Base-by-base conservation (phyloP, 177 flowering plant species). In the Vitis hybrid region DNA sequence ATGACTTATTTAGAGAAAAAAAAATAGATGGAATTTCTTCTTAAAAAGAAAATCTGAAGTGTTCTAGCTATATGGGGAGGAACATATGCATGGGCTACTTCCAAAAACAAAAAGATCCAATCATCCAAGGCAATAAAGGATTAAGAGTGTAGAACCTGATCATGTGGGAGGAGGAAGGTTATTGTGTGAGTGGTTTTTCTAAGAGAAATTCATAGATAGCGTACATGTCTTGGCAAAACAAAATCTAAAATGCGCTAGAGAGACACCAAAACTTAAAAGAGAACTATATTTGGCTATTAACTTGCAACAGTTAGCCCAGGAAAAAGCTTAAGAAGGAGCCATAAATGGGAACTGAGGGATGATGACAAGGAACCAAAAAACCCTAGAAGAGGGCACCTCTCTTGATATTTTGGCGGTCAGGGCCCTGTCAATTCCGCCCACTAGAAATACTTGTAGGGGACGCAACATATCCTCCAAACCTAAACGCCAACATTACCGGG, bases 401-500 rank as follows among this genome's bases (percentile, higher is more conserved):
- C 51, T 67, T 40, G 50, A 59, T 58, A 68, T 40, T 72, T 13
- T 68, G 68, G 76, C 19, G 68, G 76, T 75, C 62, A 32, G 69
- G 50, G 64, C 21, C 46, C 72, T 74, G 76, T 75, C 76, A 68
- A 64, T 72, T 68, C 48, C 48, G 48, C 48, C 48, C 48, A 40
- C 24, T 27, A 65, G 21, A 69, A 66, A 78, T 56, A 62, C 81
- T 81, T 77, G 82, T 75, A 52, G 73, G 65, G 69, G 78, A 84
- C 79, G 85, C 82, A 80, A 84, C 70, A 70, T 60, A 73, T 69
- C 69, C 75, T 68, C 66, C 24, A 58, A 74, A 74, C 75, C 61
- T 56, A 69, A 75, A 71, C 59, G 70, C 78, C 68, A 58, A 78
- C 76, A 81, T 75, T 70, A 77, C 27, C 60, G 58, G 74, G 52